Evolutionary conservation across 495 filamentous ascomycete species (phyloP).

Genomic region (Patellaria atrata): DNA sequence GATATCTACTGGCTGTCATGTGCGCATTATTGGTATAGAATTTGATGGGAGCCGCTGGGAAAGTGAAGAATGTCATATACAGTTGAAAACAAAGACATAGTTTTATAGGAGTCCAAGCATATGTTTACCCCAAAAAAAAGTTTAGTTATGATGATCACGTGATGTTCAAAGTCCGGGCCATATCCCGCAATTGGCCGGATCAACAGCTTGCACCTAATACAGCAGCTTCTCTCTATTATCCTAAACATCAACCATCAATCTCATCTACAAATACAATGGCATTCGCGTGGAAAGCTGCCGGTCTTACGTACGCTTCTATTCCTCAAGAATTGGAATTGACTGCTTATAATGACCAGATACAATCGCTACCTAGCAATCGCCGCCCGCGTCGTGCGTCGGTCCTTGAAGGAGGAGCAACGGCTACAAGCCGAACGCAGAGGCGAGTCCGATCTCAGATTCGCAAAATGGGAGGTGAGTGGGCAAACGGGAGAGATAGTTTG

Average conservation of each 20-base stretch:
- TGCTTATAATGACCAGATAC: slow-evolving; percentile 43
- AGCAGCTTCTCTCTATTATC: too few species aligned
- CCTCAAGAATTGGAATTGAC: too few species aligned
- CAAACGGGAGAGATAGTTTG: neutral
- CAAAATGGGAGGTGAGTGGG: slow-evolving; percentile 86
- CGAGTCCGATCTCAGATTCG: slow-evolving; percentile 77
- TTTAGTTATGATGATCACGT: too few species aligned
- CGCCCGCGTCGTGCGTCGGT: slow-evolving; percentile 68
- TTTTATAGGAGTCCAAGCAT: too few species aligned
- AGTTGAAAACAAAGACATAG: too few species aligned
- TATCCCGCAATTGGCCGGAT: too few species aligned
- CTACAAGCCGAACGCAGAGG: slow-evolving; percentile 78
- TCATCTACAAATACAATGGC: slow-evolving; percentile 62
- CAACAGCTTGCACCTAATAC: too few species aligned
- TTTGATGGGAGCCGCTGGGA: slow-evolving; percentile 4
- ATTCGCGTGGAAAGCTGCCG: slow-evolving; percentile 96
- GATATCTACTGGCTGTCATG: too few species aligned
- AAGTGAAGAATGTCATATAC: neutral
- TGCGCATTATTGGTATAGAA: slow-evolving; percentile 2
- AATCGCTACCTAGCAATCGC: slow-evolving; percentile 72
- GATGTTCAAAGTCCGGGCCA: too few species aligned
- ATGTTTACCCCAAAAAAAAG: too few species aligned
- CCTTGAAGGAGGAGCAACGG: slow-evolving; percentile 85
- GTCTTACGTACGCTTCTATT: slow-evolving; percentile 67
- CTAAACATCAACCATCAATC: slow-evolving; percentile 12